A percentile compares a stretch with the other conserved stretches of the same genome.
Conservation (phyloP, 1,284 basidiomycete species). For the Heterobasidion occidentale region DNA sequence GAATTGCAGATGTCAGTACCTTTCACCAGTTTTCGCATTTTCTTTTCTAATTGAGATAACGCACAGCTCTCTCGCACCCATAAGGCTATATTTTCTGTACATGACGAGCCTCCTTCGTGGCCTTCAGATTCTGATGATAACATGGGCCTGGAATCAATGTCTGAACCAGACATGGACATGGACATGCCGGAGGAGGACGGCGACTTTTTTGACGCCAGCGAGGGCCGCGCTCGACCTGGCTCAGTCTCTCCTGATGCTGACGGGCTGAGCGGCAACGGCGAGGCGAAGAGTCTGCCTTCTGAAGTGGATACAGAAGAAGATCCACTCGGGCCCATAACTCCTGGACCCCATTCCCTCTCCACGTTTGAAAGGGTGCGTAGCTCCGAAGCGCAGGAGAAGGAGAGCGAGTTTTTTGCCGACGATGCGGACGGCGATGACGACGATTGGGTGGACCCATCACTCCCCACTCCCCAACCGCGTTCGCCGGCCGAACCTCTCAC, state of each 20-base stretch:
- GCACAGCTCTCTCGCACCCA: constrained; percentile 49
- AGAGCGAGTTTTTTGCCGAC: constrained; percentile 13
- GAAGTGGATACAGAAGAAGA: constrained; percentile 64
- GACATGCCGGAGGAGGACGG: constrained; percentile 30
- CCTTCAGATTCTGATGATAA: constrained; percentile 65
- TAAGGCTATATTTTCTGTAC: constrained; percentile 73
- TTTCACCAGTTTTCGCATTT: not conserved
- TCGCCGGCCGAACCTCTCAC: constrained; percentile 16
- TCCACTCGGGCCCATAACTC: constrained; percentile 55
- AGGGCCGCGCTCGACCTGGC: not conserved
- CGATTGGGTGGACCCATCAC: constrained; percentile 53
- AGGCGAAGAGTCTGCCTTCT: constrained; percentile 24
- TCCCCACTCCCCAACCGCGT: constrained; percentile 25
- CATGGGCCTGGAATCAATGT: constrained; percentile 74
- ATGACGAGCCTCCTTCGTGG: constrained; percentile 83
- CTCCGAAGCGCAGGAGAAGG: constrained; percentile 22
- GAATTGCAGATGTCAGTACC: constrained; percentile 57
- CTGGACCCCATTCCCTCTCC: constrained; percentile 37
- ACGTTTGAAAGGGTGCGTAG: constrained; percentile 29
- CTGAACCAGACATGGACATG: constrained; percentile 61
- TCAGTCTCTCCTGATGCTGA: not conserved
- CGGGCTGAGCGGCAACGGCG: constrained; percentile 6
- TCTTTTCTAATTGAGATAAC: not conserved
- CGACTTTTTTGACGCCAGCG: constrained; percentile 35
- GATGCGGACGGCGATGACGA: constrained; percentile 51